Conservation (phyloP, 768 basidiomycete species). For the Amanita pseudoporphyria region DNA sequence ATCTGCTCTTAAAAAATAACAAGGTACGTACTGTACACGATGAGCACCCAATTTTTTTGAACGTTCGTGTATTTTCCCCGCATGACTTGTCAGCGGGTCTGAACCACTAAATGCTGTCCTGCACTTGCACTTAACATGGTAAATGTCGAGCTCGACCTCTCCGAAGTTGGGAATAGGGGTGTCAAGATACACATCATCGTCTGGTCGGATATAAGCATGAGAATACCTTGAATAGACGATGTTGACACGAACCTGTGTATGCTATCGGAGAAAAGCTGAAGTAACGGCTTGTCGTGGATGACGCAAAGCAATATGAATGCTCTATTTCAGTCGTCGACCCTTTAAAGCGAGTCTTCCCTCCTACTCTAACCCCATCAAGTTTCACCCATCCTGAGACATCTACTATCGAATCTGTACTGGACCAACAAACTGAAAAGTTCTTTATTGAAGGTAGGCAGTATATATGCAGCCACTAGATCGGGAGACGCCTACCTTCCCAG, state of each 20-base stretch:
- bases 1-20: not conserved
- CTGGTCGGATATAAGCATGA: constrained; percentile 7
- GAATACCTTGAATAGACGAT: not conserved
- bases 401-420: not conserved
- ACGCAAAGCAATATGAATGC: not conserved
- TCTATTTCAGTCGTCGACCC: not conserved
- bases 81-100: not conserved
- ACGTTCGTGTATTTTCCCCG: constrained; percentile 16
- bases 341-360: not conserved
- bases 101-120: not conserved
- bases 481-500: constrained; percentile 5
- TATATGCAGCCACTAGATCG: not conserved
- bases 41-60: constrained; percentile 16
- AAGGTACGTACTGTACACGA: constrained; percentile 14
- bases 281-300: not conserved
- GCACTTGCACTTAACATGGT: not conserved
- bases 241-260: constrained; percentile 6
- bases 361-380: not conserved
- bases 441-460: not conserved
- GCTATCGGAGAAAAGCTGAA: constrained; percentile 8
- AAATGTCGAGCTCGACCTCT: constrained; percentile 11
- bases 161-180: constrained; percentile 9
- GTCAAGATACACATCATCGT: constrained; percentile 17
- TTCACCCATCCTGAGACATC: not conserved
- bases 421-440: constrained; percentile 5